Conservation (phyloP, 2,329 filamentous ascomycete genomes). For the Aspergillus calidoustus region DNA sequence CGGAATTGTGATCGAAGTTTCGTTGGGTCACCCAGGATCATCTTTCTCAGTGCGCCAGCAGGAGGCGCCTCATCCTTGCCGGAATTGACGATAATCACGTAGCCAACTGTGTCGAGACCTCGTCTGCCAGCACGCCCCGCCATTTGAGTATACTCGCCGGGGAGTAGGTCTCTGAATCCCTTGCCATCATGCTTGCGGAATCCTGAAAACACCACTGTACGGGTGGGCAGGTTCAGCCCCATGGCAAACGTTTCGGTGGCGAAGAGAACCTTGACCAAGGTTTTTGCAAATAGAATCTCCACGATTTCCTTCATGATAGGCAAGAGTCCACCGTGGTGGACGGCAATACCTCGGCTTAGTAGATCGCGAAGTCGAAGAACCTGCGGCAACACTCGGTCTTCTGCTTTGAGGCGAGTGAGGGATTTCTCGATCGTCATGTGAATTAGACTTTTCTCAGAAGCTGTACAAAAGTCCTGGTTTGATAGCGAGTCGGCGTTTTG, state of each 20-base stretch:
- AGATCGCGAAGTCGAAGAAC: slow-evolving; percentile 87
- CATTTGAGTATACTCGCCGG: slow-evolving; percentile 99
- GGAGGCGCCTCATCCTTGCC: slow-evolving; percentile 87
- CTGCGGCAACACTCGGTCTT: slow-evolving; percentile 88
- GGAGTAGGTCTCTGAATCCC: slow-evolving; percentile 84
- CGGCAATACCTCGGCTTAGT: slow-evolving; percentile 84
- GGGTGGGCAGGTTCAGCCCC: slow-evolving; percentile 92
- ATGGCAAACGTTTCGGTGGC: slow-evolving; percentile 99
- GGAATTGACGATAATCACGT: slow-evolving; percentile 85
- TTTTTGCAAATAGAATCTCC: slow-evolving; percentile 93
- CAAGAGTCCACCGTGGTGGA: slow-evolving; percentile 91
- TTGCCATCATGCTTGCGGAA: slow-evolving; percentile 96
- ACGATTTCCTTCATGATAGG: slow-evolving; percentile 98
- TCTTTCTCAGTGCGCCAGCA: slow-evolving; percentile 78
- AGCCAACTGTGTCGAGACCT: slow-evolving; percentile 89
- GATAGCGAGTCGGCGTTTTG: slow-evolving; percentile 95
- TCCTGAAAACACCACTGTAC: slow-evolving; percentile 96
- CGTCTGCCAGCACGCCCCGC: slow-evolving; percentile 90
- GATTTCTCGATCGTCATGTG: slow-evolving; percentile 98
- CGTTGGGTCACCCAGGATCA: slow-evolving; percentile 95
- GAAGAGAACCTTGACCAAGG: slow-evolving; percentile 94
- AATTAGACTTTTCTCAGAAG: slow-evolving; percentile 91
- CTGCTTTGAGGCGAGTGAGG: slow-evolving; percentile 84
- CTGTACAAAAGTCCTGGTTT: slow-evolving; percentile 93
- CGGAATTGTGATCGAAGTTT: slow-evolving; percentile 96